Base-by-base conservation (phyloP, 192 early-diverging fungal genomes). In the Pecoramyces ruminantium region DNA sequence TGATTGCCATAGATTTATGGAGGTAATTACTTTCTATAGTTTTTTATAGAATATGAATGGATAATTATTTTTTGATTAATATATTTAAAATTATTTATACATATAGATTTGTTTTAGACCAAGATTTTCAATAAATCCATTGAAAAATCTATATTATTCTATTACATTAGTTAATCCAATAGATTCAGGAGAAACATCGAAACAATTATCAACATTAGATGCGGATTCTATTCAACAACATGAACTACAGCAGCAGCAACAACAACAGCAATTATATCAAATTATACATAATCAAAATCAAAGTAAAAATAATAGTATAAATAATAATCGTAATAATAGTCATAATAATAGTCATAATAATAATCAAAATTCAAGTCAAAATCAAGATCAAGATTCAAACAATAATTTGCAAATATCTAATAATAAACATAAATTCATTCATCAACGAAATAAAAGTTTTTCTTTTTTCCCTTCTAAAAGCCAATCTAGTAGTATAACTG, bases 1-100 rank as follows among this genome's bases (percentile, higher is more conserved):
- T 4, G 88, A 92, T 80, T 92, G 91, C 42, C 91, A 92, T 81
- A 83, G 85, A 29, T 82, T 92, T 8, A 90, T 92, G 84, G 88
- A 91, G 51, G 51, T 67, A n/a, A n/a, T n/a, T n/a, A n/a, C n/a
- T n/a, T n/a, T n/a, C n/a, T n/a, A n/a, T n/a, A n/a, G n/a, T n/a
- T n/a, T n/a, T n/a, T n/a, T n/a, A n/a, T n/a, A n/a, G n/a, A n/a
- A n/a, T n/a, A n/a, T n/a, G n/a, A n/a, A n/a, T n/a, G n/a, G n/a
- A n/a, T n/a, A n/a, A n/a, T n/a, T n/a, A n/a, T n/a, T n/a, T n/a
- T n/a, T n/a, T n/a, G n/a, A n/a, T n/a, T n/a, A n/a, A n/a, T n/a
- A n/a, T n/a, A n/a, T n/a, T n/a, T 51, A 21, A 51, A 21, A 51
- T 51, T 51, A 21, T 21, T 51, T 21, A 21, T 51, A 51, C 16